These are phyloP conservation scores for Staphylotrichum longicolle DNA, from an alignment of 495 filamentous ascomycete genomes.

Conservation along the genomic window DNA sequence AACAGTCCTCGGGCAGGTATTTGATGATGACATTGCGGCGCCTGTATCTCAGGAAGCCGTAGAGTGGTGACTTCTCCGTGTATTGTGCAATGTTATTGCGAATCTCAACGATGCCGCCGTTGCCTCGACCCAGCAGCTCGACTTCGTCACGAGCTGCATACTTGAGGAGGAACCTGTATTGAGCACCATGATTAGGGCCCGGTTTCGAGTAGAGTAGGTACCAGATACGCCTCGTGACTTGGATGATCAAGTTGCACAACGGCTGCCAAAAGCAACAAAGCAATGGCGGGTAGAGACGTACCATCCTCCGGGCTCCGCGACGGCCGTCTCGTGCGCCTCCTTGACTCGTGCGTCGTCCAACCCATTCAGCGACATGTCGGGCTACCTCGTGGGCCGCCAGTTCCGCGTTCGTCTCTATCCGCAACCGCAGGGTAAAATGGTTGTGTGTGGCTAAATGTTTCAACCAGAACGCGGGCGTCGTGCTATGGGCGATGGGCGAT, in stretches of 20 bases:
- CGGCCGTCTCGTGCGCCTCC: slow-evolving; percentile 79
- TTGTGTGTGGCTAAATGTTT: slow-evolving; percentile 23
- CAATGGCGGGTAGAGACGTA: slow-evolving; percentile 46
- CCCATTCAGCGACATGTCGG: slow-evolving; percentile 92
- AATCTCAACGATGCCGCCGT: slow-evolving; percentile 80
- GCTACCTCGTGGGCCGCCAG: slow-evolving; percentile 17
- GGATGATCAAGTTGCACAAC: neutral
- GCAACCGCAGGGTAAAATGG: slow-evolving; percentile 24
- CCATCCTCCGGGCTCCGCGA: slow-evolving; percentile 90
- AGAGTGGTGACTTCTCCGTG: slow-evolving; percentile 80
- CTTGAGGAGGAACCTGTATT: slow-evolving; percentile 83
- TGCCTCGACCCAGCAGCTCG: slow-evolving; percentile 72
- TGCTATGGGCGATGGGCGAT: slow-evolving; percentile 6
- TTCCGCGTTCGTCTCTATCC: slow-evolving; percentile 13
- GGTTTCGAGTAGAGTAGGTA: neutral
- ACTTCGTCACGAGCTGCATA: slow-evolving; percentile 89
- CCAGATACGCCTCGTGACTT: neutral
- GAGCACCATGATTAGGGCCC: slow-evolving; percentile 21
- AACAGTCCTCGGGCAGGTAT: slow-evolving; percentile 86
- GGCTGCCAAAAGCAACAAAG: slow-evolving; percentile 4
- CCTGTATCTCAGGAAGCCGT: slow-evolving; percentile 86
- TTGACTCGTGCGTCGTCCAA: slow-evolving; percentile 77
- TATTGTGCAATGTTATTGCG: slow-evolving; percentile 74
- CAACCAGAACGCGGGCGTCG: slow-evolving; percentile 18
- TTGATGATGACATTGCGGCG: slow-evolving; percentile 88